Percentiles rank a stretch among this genome's conserved stretches.
Evolutionary conservation across 2,329 filamentous ascomycete species (phyloP).

Genomic region (Fusarium sulawesiense): DNA sequence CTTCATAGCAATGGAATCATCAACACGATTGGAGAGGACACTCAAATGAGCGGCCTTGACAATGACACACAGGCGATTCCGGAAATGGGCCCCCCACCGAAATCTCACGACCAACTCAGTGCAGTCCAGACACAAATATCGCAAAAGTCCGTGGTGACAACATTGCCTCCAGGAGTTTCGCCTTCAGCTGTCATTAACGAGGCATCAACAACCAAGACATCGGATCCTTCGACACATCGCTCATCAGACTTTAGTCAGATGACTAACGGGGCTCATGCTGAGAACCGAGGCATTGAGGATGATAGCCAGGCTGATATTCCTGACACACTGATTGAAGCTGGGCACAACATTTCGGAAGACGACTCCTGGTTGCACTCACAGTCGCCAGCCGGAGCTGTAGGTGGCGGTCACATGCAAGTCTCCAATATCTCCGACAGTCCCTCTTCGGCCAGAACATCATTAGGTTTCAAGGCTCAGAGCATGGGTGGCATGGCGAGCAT

Average conservation of each 20-base stretch:
- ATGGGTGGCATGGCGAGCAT: constrained; percentile 50
- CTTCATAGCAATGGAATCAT: constrained; percentile 67
- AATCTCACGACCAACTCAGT: constrained; percentile 52
- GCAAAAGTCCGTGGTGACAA: constrained; percentile 70
- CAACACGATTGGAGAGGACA: constrained; percentile 58
- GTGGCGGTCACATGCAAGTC: constrained; percentile 49
- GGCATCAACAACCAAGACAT: constrained; percentile 93
- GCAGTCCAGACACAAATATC: constrained; percentile 68
- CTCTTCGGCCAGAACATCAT: constrained; percentile 50
- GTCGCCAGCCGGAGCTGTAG: constrained; percentile 62
- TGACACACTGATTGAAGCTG: constrained; percentile 63
- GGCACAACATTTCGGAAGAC: constrained; percentile 63
- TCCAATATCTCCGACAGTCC: constrained; percentile 51
- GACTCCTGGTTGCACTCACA: constrained; percentile 70
- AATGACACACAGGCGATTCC: constrained; percentile 60
- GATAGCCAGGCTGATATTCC: constrained; percentile 59
- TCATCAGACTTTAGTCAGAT: constrained; percentile 75
- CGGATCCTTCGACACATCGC: constrained; percentile 73
- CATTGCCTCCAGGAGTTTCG: constrained; percentile 67
- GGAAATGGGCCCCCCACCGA: constrained; percentile 63
- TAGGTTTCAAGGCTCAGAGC: constrained; percentile 50
- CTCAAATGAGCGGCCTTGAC: constrained; percentile 70
- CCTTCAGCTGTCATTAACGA: constrained; percentile 78
- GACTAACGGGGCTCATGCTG: constrained; percentile 72
- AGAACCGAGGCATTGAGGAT: constrained; percentile 52